Base-by-base conservation (phyloP, 2,329 filamentous ascomycete genomes). In the Penicillium verrucosum region DNA sequence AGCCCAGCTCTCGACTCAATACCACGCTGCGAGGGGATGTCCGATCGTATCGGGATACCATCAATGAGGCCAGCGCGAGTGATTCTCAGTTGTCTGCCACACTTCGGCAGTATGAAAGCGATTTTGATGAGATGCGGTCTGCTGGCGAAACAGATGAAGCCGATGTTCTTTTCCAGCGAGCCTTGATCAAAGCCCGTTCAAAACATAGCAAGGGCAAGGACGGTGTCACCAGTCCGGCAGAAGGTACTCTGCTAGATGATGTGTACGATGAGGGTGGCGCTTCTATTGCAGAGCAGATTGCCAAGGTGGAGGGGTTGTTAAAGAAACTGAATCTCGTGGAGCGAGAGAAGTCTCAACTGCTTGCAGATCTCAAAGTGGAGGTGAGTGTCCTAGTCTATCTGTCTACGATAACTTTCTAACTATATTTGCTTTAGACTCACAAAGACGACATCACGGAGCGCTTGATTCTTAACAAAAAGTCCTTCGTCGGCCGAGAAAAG, bases 321-420 rank as follows among this genome's bases (percentile, higher is more conserved):
- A 91, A 92, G 78, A 97, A 92, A 75, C 75, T 99, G 66, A 95
- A 92, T 66, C 80, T 96, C 37, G 87, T 99, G 66, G 97, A 97
- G 79, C 84, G 90, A 57, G 95, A 99, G 74, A 82, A 94, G 58
- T 87, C 88, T 58, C 92, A 97, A 75, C 90, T 97, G 40, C 77
- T 99, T 62, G 97, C 97, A 73, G 94, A 99, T 75, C 80, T 99
- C 65, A 99, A 99, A 74, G 92, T 97, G 64, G 97, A 96, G 87
- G 94, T 95, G 74, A 67, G 81, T 34, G 50, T 47, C 10, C 51
- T 49, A 29, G 4, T 5, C 2, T 14, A 12, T 42, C 4, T n/a
- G 6, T 18, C n/a, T 3, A 38, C 12, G 11, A 8, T 18, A 16
- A 38, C 12, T 3, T 25, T 23, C 56, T 65, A 37, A 65, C 40